These are phyloP conservation scores for Trametes sanguinea DNA, from an alignment of 768 basidiomycete species.

Conservation along the genomic window DNA sequence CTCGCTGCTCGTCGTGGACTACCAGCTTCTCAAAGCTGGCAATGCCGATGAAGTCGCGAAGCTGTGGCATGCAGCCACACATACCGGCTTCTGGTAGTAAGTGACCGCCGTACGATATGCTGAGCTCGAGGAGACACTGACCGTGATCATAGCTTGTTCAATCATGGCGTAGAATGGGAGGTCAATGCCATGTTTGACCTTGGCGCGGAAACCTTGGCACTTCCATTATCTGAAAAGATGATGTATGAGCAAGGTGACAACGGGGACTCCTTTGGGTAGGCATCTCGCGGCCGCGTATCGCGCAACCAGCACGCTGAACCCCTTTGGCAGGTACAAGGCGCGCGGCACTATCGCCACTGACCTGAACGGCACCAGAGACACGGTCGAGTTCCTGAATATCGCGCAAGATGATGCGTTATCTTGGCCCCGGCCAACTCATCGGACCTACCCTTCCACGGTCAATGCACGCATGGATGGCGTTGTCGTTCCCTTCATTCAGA, in stretches of 20 bases:
- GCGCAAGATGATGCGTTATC: conserved; percentile 69
- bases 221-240: conserved; percentile 59
- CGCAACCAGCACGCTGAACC: neutral
- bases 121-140: neutral
- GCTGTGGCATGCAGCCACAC: conserved; percentile 59
- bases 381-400: conserved; percentile 65
- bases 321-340: conserved; percentile 54
- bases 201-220: conserved; percentile 53
- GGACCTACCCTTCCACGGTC: conserved; percentile 58
- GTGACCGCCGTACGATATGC: conserved; percentile 31
- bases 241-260: conserved; percentile 58
- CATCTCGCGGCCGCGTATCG: neutral
- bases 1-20: conserved; percentile 59
- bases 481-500: conserved; percentile 57
- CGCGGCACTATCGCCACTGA: conserved; percentile 64
- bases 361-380: conserved; percentile 55
- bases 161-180: conserved; percentile 53
- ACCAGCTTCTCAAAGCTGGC: conserved; percentile 44
- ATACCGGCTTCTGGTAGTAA: conserved; percentile 70
- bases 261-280: conserved; percentile 43
- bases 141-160: conserved; percentile 45
- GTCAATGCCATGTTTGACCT: conserved; percentile 56
- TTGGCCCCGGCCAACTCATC: conserved; percentile 53
- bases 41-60: conserved; percentile 48
- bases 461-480: conserved; percentile 50